Conservation (phyloP, 1,284 basidiomycete species). For the Boletus putidus region DNA sequence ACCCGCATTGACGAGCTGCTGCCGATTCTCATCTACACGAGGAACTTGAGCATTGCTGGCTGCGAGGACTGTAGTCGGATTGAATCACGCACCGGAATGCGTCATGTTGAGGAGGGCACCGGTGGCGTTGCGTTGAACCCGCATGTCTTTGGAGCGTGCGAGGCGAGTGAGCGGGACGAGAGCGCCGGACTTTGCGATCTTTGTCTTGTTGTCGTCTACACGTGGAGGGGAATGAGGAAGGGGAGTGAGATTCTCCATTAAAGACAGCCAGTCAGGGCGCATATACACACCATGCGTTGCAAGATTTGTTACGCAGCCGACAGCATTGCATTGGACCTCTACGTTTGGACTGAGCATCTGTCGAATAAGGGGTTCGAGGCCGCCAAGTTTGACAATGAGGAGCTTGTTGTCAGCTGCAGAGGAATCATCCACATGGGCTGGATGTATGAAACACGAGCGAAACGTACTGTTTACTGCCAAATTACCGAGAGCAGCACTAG, state of each 20-base stretch:
- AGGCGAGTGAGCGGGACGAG: constrained; percentile 95
- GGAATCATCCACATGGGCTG: constrained; percentile 26
- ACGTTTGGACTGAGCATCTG: constrained; percentile 99
- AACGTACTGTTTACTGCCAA: constrained; percentile 94
- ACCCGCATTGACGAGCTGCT: constrained; percentile 98
- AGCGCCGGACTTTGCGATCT: constrained; percentile 99
- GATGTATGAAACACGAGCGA: constrained; percentile 22
- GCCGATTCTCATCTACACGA: constrained; percentile 85
- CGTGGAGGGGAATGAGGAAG: constrained; percentile 4
- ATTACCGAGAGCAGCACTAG: constrained; percentile 98
- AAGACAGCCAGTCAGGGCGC: constrained; percentile 9
- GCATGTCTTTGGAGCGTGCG: constrained; percentile 98
- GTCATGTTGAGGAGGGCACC: constrained; percentile 99
- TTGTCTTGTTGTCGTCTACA: constrained; percentile 98
- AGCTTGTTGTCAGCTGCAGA: constrained; percentile 94
- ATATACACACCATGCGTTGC: constrained; percentile 86
- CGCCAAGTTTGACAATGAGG: constrained; percentile 96
- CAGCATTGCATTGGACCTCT: constrained; percentile 99
- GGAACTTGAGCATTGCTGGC: constrained; percentile 12
- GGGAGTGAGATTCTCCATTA: constrained; percentile 8
- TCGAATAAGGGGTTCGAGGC: constrained; percentile 95
- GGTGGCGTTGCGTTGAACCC: constrained; percentile 98
- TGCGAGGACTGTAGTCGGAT: background rate
- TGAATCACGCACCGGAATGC: constrained; percentile 74
- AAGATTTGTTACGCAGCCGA: constrained; percentile 98